Evolutionary conservation across 1,284 basidiomycete species (phyloP), one percentile per base, ranked within the genome.

Genomic region (Sphaerobolus stellatus): DNA sequence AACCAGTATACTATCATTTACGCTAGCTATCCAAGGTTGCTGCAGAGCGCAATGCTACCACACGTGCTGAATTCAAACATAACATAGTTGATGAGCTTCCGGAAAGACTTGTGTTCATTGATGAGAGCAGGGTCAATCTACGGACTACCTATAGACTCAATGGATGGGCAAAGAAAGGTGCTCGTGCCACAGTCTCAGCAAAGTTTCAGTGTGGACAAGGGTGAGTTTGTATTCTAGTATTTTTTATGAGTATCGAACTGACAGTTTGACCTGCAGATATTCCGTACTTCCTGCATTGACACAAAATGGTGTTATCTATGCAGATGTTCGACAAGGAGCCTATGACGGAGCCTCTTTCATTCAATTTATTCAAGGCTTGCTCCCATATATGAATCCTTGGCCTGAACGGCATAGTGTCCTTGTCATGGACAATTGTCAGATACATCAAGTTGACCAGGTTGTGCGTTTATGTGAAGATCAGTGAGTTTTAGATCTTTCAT

Each of bases 31-130:
- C 41, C 41, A 43, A 34, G 24, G 41, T 22, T 13, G 41, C 41
- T 43, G 41, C 20, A 13, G 24, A 58, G 46, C 13, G 54, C 6
- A 48, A 47, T 22, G 44, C 33, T 25, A 43, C 16, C 13, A 30
- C 28, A 28, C 56, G 29, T 11, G 22, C 31, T 14, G 9, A 27
- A 18, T 58, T 34, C 27, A 13, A 31, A 16, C 25, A 27, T 18
- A 3, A 18, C 6, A 52, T 57, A 16, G 49, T 41, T 1, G 30
- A 27, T 5, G 50, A 59, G 38, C 16, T 41, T 20, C 45, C 59
- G 13, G 22, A 59, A 11, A 49, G 54, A n/a, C 55, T 61, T 13
- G 59, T 62, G 8, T 62, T 60, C 51, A 49, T 60, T 24, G 59
- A 62, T 48, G 58, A 62, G 40, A 57, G 45, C 13, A 34, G 50